Conservation (phyloP, 2,329 filamentous ascomycete species). For the Exutisphaerella laricina region DNA sequence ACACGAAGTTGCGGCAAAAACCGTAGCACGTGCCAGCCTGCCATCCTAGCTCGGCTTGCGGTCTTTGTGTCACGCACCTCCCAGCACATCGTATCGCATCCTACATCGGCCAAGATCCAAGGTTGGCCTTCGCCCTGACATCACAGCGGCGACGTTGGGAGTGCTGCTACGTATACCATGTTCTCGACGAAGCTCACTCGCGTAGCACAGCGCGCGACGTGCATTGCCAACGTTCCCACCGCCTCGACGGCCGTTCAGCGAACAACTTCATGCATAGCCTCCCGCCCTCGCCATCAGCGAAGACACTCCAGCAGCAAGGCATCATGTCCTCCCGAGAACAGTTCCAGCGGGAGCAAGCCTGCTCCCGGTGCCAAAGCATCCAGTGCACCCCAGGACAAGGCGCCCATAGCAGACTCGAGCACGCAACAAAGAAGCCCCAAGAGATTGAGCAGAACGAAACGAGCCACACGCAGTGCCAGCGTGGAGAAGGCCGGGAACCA, state of each 20-base stretch:
- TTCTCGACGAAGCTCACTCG: conserved; percentile 31
- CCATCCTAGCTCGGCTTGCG: conserved; percentile 1
- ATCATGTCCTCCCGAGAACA: conserved; percentile 41
- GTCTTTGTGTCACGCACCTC: conserved; percentile 1
- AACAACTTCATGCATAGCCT: conserved; percentile 29
- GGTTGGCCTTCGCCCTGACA: neutral
- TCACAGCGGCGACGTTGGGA: too few relatives aligned
- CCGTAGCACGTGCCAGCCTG: too few relatives aligned
- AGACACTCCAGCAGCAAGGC: conserved; percentile 48
- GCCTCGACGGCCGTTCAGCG: conserved; percentile 30
- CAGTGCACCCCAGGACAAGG: conserved; percentile 9
- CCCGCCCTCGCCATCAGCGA: conserved; percentile 41
- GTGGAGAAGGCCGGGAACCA: conserved; percentile 31
- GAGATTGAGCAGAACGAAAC: conserved; percentile 16
- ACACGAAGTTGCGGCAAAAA: neutral
- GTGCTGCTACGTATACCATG: conserved; percentile 23
- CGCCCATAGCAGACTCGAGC: conserved; percentile 14
- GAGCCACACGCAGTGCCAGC: conserved; percentile 9
- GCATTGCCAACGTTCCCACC: conserved; percentile 16
- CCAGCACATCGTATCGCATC: neutral
- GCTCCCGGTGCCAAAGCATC: conserved; percentile 25
- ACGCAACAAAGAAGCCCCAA: conserved; percentile 16
- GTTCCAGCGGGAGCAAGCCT: conserved; percentile 26
- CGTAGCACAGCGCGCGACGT: conserved; percentile 28
- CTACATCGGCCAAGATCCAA: conserved; percentile 3